Percentiles rank a stretch among this genome's conserved stretches.
Evolutionary conservation across 2,329 filamentous ascomycete genomes (phyloP).

Genomic region (Dissoconium aciculare): DNA sequence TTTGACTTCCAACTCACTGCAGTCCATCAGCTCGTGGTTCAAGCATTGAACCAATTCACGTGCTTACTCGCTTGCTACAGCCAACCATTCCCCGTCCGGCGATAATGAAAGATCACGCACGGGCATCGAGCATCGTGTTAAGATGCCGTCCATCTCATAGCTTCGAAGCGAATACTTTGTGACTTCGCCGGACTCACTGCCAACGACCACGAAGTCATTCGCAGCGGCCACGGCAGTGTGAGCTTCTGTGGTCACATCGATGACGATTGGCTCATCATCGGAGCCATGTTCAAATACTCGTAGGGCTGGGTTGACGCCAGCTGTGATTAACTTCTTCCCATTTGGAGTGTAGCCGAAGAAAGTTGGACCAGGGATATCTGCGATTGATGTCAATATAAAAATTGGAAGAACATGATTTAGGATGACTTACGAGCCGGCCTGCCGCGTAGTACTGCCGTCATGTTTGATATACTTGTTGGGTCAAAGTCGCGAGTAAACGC

Average conservation of each 20-base stretch:
- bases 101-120: constrained; percentile 76
- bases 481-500: too few relatives aligned
- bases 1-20: constrained; percentile 71
- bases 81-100: constrained; percentile 69
- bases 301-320: constrained; percentile 84
- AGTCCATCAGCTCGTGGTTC: constrained; percentile 9
- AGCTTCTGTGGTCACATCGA: constrained; percentile 80
- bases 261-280: constrained; percentile 79
- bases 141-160: constrained; percentile 61
- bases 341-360: constrained; percentile 81
- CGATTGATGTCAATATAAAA: constrained; percentile 1
- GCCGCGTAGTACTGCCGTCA: constrained; percentile 39
- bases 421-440: constrained; percentile 46
- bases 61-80: constrained; percentile 78
- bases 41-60: constrained; percentile 1
- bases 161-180: constrained; percentile 74
- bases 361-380: constrained; percentile 73
- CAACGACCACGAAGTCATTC: constrained; percentile 72
- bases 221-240: constrained; percentile 66
- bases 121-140: constrained; percentile 71
- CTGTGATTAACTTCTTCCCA: constrained; percentile 74
- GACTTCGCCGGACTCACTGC: constrained; percentile 90
- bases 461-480: constrained; percentile 11
- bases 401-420: constrained; percentile 8
- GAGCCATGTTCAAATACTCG: constrained; percentile 84